Evolutionary conservation across 139 green algal species (phyloP).

Genomic region (Pleodorina starrii): DNA sequence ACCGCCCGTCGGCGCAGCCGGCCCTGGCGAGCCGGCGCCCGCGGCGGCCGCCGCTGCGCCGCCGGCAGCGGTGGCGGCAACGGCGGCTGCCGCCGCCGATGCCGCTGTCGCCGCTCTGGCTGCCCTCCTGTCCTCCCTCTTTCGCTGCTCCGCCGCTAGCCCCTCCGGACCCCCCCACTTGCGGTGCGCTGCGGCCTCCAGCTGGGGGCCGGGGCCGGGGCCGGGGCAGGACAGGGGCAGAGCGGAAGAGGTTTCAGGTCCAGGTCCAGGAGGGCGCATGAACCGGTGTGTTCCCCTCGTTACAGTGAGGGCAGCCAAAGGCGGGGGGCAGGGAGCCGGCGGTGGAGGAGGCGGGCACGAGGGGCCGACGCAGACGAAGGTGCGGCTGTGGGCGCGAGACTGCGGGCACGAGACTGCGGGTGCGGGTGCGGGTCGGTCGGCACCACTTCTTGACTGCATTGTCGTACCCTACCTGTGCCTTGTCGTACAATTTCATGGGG

Average conservation of each 20-base stretch:
- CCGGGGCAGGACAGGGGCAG: too few relatives aligned
- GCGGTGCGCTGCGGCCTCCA: conserved; percentile 18
- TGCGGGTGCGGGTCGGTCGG: too few relatives aligned
- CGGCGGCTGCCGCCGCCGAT: neutral
- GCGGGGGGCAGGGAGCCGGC: too few relatives aligned
- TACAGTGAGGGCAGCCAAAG: too few relatives aligned
- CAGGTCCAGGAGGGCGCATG: too few relatives aligned
- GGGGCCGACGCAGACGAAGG: neutral
- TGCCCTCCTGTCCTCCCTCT: neutral
- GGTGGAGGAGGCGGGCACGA: too few relatives aligned
- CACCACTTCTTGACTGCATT: too few relatives aligned
- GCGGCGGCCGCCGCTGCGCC: neutral
- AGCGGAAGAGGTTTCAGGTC: too few relatives aligned
- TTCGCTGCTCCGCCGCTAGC: conserved; percentile 3
- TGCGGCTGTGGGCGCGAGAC: too few relatives aligned
- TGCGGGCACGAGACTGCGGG: too few relatives aligned
- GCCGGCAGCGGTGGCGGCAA: neutral
- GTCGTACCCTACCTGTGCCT: conserved; percentile 15
- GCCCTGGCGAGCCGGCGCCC: neutral
- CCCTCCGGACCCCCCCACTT: conserved; percentile 33
- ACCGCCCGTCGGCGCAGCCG: too few relatives aligned
- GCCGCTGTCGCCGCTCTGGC: neutral
- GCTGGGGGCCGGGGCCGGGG: neutral
- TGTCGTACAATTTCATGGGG: conserved; percentile 31
- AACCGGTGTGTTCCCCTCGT: too few relatives aligned